Percentiles rank a stretch among this genome's conserved stretches.
phyloP scores from a whole-genome alignment of 2,329 filamentous ascomycete genomes.

The Xylaria polymorpha region DNA sequence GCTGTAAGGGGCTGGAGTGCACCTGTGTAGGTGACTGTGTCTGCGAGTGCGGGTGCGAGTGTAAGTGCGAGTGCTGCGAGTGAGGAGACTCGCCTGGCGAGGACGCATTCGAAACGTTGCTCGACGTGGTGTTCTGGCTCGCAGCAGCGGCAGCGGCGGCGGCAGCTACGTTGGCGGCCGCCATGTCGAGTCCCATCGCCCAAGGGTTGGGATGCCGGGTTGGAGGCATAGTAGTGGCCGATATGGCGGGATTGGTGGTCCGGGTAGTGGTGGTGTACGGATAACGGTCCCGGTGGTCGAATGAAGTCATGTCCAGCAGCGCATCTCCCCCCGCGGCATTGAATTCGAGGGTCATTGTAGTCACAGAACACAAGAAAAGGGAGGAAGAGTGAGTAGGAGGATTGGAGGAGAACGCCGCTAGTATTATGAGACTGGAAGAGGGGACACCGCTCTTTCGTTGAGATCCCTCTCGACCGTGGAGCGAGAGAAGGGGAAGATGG shows the following conservation, averaged over 20 bases:
- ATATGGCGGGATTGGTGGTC: conserved; percentile 53
- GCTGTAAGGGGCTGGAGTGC: conserved; percentile 64
- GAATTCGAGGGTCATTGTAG: conserved; percentile 70
- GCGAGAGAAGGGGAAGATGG: conserved; percentile 43
- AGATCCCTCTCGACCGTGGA: conserved; percentile 43
- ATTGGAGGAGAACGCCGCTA: conserved; percentile 56
- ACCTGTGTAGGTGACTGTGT: conserved; percentile 61
- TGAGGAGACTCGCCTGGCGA: conserved; percentile 64
- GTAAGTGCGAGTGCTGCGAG: conserved; percentile 54
- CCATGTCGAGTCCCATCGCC: conserved; percentile 66
- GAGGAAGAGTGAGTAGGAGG: conserved; percentile 51
- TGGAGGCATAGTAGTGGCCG: conserved; percentile 54
- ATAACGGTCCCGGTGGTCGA: conserved; percentile 69
- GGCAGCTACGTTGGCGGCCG: conserved; percentile 48
- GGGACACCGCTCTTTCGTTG: conserved; percentile 60
- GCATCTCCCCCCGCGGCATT: conserved; percentile 67
- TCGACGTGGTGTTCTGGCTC: conserved; percentile 55
- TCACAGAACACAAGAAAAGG: conserved; percentile 46
- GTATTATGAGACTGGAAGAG: conserved; percentile 59
- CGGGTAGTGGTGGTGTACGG: conserved; percentile 61
- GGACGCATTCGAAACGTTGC: conserved; percentile 55
- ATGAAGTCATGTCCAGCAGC: conserved; percentile 67
- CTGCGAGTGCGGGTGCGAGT: conserved; percentile 55
- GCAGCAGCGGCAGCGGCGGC: conserved; percentile 52
- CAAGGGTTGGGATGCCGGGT: conserved; percentile 59